Evolutionary conservation across 1,284 basidiomycete genomes (phyloP), one percentile per base, ranked within the genome.

Genomic region (Xanthoconium separans): DNA sequence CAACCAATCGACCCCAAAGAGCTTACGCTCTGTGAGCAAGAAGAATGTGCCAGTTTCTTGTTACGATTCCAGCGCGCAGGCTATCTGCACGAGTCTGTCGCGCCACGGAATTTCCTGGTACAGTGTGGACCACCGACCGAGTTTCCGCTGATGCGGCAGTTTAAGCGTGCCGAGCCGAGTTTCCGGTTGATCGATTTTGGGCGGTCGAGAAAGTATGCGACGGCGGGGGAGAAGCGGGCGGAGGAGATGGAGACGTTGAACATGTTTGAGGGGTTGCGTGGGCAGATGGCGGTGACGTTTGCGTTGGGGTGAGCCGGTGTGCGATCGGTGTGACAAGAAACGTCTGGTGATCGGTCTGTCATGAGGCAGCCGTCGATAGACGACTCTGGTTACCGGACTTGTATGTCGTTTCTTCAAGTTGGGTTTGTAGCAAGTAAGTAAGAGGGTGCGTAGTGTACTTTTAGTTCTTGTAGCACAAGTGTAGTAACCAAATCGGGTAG

Each of bases 111-210:
- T 49, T 62, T 75, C 30, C 58, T 77, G 41, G 56, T 68, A 7
- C 74, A 77, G 43, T 47, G 47, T 0, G 73, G 76, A 3, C 70
- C 68, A 31, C 66, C 73, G n/a, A 67, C 65, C 31, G 58, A 62
- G 16, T 65, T 61, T 7, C 75, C 73, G 3, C 31, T 55, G 12
- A 20, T 31, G 30, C 63, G 75, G 30, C 36, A 39, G 24, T 20
- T 0, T 58, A 36, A 58, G 8, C 53, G 27, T 5, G 7, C 61
- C 0, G 60, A 65, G 15, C 66, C 18, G 55, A 71, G 70, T 36
- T 76, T 75, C 57, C 64, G 74, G 20, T 33, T 76, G 51, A 73
- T 77, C 20, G 75, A 76, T 54, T 73, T 73, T 30, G 75, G 75
- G 27, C 53, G 65, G 51, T 67, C 68, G 44, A 50, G 4, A 16